These are phyloP conservation scores for Sabuloglossum arenarium DNA, from an alignment of 495 filamentous ascomycete genomes.

Conservation along the genomic window DNA sequence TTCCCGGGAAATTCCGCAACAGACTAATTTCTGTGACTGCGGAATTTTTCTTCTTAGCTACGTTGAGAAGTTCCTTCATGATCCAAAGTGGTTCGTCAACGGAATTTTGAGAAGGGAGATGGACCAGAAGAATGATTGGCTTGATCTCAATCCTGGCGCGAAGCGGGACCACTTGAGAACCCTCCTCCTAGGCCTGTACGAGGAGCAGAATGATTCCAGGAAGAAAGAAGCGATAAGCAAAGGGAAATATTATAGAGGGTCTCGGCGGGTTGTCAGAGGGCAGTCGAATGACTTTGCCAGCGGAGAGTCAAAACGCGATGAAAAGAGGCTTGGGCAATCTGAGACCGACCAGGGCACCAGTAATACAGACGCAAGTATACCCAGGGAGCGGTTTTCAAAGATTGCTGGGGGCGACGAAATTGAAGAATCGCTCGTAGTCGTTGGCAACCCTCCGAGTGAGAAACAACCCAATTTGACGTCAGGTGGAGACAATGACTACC, in stretches of 20 bases:
- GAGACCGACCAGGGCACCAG: not conserved
- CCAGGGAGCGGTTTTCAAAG: not conserved
- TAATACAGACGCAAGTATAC: not conserved
- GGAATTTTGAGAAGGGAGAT: constrained; percentile 29
- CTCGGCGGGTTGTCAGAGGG: not conserved
- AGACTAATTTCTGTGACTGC: constrained; percentile 76
- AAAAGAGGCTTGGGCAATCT: not conserved
- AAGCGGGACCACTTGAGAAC: constrained; percentile 32
- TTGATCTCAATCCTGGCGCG: constrained; percentile 25
- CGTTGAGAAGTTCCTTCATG: constrained; percentile 50
- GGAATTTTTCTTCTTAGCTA: constrained; percentile 74
- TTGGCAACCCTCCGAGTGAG: not conserved
- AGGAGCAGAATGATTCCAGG: constrained; percentile 21
- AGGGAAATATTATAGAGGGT: not conserved
- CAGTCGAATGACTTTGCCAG: not conserved
- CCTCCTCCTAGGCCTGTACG: constrained; percentile 27
- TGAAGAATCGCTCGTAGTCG: not conserved
- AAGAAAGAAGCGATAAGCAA: not conserved
- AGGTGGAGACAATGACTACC: not conserved
- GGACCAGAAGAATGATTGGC: constrained; percentile 29
- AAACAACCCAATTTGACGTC: not conserved
- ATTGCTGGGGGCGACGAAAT: not conserved
- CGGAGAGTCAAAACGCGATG: not conserved
- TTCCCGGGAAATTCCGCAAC: constrained; percentile 49
- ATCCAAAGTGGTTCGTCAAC: constrained; percentile 43